phyloP scores from a whole-genome alignment of 306 rosid genomes.

The Quercus engelmannii region DNA sequence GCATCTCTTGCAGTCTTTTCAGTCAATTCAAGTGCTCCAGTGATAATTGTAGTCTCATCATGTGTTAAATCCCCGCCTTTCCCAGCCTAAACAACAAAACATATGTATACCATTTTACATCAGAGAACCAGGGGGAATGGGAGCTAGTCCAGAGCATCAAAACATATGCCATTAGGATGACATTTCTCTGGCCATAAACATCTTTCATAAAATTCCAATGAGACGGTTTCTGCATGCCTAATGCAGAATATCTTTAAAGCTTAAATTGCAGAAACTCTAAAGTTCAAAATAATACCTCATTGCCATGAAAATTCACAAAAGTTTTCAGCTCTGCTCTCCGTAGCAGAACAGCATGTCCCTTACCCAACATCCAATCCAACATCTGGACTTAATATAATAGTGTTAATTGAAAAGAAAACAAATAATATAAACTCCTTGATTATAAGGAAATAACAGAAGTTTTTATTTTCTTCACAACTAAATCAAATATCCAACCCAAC shows the following conservation, averaged over 20 bases:
- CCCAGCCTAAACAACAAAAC: slow-evolving; percentile 70
- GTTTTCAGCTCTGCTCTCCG: slow-evolving; percentile 98
- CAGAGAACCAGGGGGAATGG: slow-evolving; percentile 14
- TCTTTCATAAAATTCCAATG: not conserved
- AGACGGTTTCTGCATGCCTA: not conserved
- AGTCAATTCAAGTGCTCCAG: slow-evolving; percentile 97
- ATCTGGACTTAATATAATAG: slow-evolving; percentile 39
- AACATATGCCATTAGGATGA: not conserved
- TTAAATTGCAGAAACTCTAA: slow-evolving; percentile 4
- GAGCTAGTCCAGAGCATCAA: slow-evolving; percentile 3
- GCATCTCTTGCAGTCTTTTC: slow-evolving; percentile 98
- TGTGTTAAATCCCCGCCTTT: slow-evolving; percentile 98
- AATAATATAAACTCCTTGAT: not conserved
- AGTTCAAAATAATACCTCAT: slow-evolving; percentile 59
- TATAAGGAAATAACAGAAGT: not conserved
- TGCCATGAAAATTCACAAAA: slow-evolving; percentile 92
- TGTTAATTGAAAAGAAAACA: not conserved
- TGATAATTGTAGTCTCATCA: slow-evolving; percentile 93
- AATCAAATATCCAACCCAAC: not conserved
- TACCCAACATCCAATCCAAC: slow-evolving; percentile 96
- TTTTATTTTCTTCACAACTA: not conserved
- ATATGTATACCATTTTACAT: slow-evolving; percentile 14
- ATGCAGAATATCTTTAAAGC: not conserved
- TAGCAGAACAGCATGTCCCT: slow-evolving; percentile 90
- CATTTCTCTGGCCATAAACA: slow-evolving; percentile 1